These are phyloP conservation scores for Hypoxylon rubiginosum DNA, from an alignment of 2,329 filamentous ascomycete genomes.

Conservation along the genomic window DNA sequence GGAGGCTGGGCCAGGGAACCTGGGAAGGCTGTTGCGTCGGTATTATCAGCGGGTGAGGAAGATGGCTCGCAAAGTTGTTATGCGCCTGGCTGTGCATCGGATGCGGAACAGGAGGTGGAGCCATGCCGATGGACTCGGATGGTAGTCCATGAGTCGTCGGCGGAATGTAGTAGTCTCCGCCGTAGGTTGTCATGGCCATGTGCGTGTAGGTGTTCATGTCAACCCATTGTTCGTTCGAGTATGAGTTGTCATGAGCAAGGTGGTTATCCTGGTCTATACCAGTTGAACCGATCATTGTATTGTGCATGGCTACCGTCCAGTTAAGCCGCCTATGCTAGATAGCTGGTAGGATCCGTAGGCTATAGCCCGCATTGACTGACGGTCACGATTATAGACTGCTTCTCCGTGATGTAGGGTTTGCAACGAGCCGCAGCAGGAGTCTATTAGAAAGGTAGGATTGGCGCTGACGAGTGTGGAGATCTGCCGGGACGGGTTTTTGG, in stretches of 20 bases:
- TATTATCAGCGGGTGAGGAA: slow-evolving; percentile 78
- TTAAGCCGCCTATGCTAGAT: slow-evolving; percentile 41
- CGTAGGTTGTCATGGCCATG: slow-evolving; percentile 78
- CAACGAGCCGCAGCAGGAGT: slow-evolving; percentile 40
- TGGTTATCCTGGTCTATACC: slow-evolving; percentile 63
- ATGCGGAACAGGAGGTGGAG: slow-evolving; percentile 72
- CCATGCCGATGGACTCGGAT: slow-evolving; percentile 66
- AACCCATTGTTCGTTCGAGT: slow-evolving; percentile 65
- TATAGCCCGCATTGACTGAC: slow-evolving; percentile 43
- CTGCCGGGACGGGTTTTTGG: slow-evolving; percentile 51
- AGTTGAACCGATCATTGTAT: slow-evolving; percentile 61
- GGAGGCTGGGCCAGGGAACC: slow-evolving; percentile 80
- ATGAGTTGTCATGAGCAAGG: slow-evolving; percentile 59
- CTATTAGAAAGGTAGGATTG: slow-evolving; percentile 44
- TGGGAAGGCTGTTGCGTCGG: slow-evolving; percentile 67
- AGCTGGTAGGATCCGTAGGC: slow-evolving; percentile 42
- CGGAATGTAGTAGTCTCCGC: slow-evolving; percentile 71
- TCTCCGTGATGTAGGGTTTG: slow-evolving; percentile 43
- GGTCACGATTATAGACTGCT: slow-evolving; percentile 43
- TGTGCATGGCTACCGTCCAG: slow-evolving; percentile 57
- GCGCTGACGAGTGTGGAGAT: slow-evolving; percentile 50
- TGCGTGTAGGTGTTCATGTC: slow-evolving; percentile 74
- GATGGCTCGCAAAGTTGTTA: slow-evolving; percentile 60
- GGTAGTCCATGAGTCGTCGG: slow-evolving; percentile 63
- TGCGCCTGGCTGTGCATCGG: slow-evolving; percentile 66